Percentiles rank a stretch among this genome's conserved stretches.
phyloP scores from a whole-genome alignment of 2,329 filamentous ascomycete species.

The Cladosporium cucumerinum region DNA sequence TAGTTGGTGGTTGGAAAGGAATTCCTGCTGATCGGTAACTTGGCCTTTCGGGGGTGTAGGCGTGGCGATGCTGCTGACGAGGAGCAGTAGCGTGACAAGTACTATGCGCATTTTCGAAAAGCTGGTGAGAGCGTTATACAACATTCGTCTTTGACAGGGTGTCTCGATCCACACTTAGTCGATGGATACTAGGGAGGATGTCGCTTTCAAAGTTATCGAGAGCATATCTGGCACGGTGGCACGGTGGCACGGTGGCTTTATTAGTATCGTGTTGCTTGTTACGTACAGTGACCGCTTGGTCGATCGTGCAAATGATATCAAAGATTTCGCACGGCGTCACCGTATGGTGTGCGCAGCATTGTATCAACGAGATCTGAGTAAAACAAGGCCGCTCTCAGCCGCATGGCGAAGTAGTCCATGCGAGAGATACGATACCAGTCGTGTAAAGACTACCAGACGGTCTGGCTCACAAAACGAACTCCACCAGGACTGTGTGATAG shows the following conservation, averaged over 20 bases:
- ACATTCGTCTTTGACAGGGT: background rate
- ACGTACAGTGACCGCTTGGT: background rate
- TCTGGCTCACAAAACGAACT: background rate
- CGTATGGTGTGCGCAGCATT: background rate
- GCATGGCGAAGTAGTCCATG: background rate
- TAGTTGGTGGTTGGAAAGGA: background rate
- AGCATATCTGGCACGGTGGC: background rate
- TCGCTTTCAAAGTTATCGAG: background rate
- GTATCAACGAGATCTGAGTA: background rate
- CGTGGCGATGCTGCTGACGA: background rate
- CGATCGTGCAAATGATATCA: background rate
- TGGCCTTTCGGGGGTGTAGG: background rate
- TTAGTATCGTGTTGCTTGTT: background rate
- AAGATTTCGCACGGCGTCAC: background rate
- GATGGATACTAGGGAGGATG: background rate
- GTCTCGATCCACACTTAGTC: background rate
- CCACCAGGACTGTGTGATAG: background rate
- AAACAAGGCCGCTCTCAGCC: background rate
- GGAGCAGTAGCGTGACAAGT: background rate
- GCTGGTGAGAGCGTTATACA: background rate
- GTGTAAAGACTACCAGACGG: background rate
- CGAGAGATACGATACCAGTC: too few species aligned
- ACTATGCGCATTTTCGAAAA: background rate
- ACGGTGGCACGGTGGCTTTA: background rate
- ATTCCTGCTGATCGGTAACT: background rate